Evolutionary conservation across 371 early-diverging fungal species (phyloP).

Genomic region (Dinochytrium kinnereticum): DNA sequence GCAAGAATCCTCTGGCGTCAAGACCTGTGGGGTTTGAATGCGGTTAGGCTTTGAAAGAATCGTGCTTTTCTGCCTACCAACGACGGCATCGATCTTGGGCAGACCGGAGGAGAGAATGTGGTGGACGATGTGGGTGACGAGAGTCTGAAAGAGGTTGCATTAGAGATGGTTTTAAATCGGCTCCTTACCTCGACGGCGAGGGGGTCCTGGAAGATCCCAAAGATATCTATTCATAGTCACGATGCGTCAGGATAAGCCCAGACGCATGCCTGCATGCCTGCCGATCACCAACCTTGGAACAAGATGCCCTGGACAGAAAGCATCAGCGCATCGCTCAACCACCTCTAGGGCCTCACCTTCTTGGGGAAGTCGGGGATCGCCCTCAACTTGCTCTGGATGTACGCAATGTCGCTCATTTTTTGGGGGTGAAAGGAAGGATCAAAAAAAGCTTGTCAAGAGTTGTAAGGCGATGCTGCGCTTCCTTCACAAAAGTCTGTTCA

Average conservation of each 20-base stretch:
- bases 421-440: background rate
- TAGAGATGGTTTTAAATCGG: background rate
- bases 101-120: conserved; percentile 71
- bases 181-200: conserved; percentile 77
- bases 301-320: conserved; percentile 31
- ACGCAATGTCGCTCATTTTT: conserved; percentile 38
- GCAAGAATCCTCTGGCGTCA: conserved; percentile 46
- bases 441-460: background rate
- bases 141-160: conserved; percentile 42
- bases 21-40: conserved; percentile 26
- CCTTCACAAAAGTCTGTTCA: no score
- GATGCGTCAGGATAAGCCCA: background rate
- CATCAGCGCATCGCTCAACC: background rate
- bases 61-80: conserved; percentile 47
- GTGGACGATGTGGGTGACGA: conserved; percentile 85
- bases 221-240: conserved; percentile 86
- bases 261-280: background rate
- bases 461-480: no score
- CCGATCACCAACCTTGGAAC: conserved; percentile 37
- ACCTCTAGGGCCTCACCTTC: conserved; percentile 57
- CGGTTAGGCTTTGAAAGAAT: background rate
- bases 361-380: conserved; percentile 84
- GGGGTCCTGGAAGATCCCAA: conserved; percentile 95
- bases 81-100: conserved; percentile 84
- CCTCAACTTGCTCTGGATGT: conserved; percentile 54